These are phyloP conservation scores for Phytophthora chlamydospora DNA, from an alignment of 352 stramenopile species.

Conservation along the genomic window DNA sequence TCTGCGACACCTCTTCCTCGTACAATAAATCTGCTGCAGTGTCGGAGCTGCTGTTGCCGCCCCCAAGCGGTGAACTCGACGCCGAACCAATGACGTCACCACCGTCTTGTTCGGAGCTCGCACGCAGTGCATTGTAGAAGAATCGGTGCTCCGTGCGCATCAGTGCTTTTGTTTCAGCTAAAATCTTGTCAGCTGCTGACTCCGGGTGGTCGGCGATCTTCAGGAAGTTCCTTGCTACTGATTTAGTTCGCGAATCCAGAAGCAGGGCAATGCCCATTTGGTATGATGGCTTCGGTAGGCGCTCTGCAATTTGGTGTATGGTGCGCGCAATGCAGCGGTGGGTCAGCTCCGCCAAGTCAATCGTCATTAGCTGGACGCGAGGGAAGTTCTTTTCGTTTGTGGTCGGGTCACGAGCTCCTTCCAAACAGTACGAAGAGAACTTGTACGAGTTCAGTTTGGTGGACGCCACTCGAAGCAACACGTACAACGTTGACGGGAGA, in stretches of 20 bases:
- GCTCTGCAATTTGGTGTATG: not conserved
- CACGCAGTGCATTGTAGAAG: not conserved
- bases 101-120: not conserved
- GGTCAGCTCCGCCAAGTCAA: not conserved
- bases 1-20: not conserved
- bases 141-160: not conserved
- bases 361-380: not conserved
- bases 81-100: not conserved
- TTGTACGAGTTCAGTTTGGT: slow-evolving; percentile 5
- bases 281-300: not conserved
- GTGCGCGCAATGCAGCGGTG: not conserved
- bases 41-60: not conserved
- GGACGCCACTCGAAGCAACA: not conserved
- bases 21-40: not conserved
- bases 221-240: not conserved
- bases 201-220: not conserved
- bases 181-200: not conserved
- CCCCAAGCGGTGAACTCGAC: not conserved
- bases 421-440: not conserved
- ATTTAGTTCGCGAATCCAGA: not conserved
- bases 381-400: slow-evolving; percentile 4
- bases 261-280: slow-evolving; percentile 1
- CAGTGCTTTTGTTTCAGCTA: not conserved
- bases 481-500: slow-evolving; percentile 3
- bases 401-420: not conserved